phyloP scores from a whole-genome alignment of 331 rosid species.

The Cydonia oblonga region DNA sequence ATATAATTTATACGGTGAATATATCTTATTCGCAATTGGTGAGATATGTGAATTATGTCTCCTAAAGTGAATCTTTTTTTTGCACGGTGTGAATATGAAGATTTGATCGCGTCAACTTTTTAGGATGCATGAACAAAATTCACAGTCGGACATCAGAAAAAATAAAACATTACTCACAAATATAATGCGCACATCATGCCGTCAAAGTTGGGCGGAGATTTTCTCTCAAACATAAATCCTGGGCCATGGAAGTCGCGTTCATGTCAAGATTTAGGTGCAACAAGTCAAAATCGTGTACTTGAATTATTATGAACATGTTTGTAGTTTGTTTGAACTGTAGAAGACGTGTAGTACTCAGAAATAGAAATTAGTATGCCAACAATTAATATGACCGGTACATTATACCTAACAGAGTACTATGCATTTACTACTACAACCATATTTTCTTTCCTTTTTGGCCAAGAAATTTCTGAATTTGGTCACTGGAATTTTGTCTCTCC shows the following conservation, averaged over 20 bases:
- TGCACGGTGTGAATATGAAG: neutral
- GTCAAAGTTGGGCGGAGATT: neutral
- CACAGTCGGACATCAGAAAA: neutral
- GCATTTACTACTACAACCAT: constrained; percentile 2
- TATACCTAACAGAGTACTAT: neutral
- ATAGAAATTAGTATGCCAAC: neutral
- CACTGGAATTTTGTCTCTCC: neutral
- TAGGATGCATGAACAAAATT: neutral
- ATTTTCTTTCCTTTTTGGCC: neutral
- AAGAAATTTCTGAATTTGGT: neutral
- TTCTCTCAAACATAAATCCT: neutral
- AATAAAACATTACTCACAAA: neutral
- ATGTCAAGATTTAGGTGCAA: neutral
- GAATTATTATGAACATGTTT: neutral
- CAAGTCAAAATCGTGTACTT: neutral
- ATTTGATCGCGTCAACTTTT: neutral
- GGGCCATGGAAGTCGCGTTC: neutral
- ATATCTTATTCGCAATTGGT: neutral
- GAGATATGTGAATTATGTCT: neutral
- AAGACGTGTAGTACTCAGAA: neutral
- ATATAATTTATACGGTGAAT: neutral
- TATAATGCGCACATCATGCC: neutral
- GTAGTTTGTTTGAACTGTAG: neutral
- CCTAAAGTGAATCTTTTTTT: neutral
- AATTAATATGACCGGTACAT: neutral